Evolutionary conservation across 1,284 basidiomycete genomes (phyloP).

Genomic region (Wallemia ichthyophaga): DNA sequence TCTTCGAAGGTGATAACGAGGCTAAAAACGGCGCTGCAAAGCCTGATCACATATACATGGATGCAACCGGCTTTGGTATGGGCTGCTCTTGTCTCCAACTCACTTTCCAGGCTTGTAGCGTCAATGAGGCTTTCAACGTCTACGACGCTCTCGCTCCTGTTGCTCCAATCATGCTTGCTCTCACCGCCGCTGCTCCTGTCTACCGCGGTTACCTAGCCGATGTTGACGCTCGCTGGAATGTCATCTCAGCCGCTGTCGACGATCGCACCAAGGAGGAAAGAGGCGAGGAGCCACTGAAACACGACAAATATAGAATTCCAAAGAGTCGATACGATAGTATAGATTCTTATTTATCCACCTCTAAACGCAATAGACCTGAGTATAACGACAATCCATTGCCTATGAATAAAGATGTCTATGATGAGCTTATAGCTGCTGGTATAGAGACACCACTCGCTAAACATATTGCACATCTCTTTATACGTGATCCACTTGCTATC

Average conservation of each 20-base stretch:
- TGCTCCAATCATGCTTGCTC: slow-evolving; percentile 74
- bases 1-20: slow-evolving; percentile 57
- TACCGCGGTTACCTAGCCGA: slow-evolving; percentile 86
- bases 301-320: slow-evolving; percentile 46
- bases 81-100: slow-evolving; percentile 93
- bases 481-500: slow-evolving; percentile 83
- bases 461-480: slow-evolving; percentile 85
- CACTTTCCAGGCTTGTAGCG: slow-evolving; percentile 87
- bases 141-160: slow-evolving; percentile 87
- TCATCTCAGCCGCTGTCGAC: slow-evolving; percentile 86
- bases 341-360: slow-evolving; percentile 66
- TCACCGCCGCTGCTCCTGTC: slow-evolving; percentile 75
- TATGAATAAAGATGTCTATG: slow-evolving; percentile 40
- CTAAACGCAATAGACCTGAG: slow-evolving; percentile 57
- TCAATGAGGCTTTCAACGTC: slow-evolving; percentile 62
- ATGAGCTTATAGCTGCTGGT: slow-evolving; percentile 40
- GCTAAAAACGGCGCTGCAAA: slow-evolving; percentile 66
- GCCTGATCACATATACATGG: slow-evolving; percentile 68
- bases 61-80: slow-evolving; percentile 99
- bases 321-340: slow-evolving; percentile 95
- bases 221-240: slow-evolving; percentile 94
- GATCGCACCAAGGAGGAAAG: slow-evolving; percentile 86
- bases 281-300: slow-evolving; percentile 43
- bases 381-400: slow-evolving; percentile 75
- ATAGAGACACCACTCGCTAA: slow-evolving; percentile 63